phyloP scores from a whole-genome alignment of 2,329 filamentous ascomycete genomes.

The Calonectria crousiana region DNA sequence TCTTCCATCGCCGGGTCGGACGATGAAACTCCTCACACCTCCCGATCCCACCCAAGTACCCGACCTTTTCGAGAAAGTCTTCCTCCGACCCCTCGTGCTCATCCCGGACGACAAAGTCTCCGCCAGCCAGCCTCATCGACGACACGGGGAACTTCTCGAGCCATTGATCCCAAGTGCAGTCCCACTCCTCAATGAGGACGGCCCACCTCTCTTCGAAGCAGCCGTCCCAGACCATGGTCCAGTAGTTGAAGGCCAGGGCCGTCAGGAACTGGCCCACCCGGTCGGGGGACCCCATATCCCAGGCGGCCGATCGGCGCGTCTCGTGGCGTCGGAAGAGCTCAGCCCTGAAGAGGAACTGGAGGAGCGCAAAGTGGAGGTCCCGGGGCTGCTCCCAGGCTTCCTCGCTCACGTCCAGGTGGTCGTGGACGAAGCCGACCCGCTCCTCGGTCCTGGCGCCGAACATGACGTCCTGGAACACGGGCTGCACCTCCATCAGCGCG shows the following conservation, averaged over 20 bases:
- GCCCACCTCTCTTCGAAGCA: constrained; percentile 27
- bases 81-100: constrained; percentile 34
- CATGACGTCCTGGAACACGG: constrained; percentile 34
- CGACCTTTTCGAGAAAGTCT: constrained; percentile 36
- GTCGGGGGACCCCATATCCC: constrained; percentile 34
- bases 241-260: constrained; percentile 39
- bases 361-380: constrained; percentile 25
- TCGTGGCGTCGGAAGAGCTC: constrained; percentile 44
- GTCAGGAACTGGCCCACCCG: constrained; percentile 38
- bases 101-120: constrained; percentile 32
- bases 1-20: neutral
- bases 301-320: constrained; percentile 32
- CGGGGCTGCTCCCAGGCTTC: neutral
- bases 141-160: constrained; percentile 38
- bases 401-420: constrained; percentile 19
- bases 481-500: constrained; percentile 21
- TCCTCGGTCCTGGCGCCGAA: constrained; percentile 27
- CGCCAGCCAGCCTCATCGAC: neutral
- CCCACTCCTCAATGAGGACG: constrained; percentile 26
- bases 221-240: constrained; percentile 33
- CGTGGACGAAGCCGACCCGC: constrained; percentile 19
- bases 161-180: constrained; percentile 48
- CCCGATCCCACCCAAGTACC: constrained; percentile 46
- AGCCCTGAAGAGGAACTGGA: constrained; percentile 41
- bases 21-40: constrained; percentile 17